Evolutionary conservation across 2,329 filamentous ascomycete species (phyloP), one percentile per base, ranked within the genome.

Genomic region (Venturiaceae sp.): DNA sequence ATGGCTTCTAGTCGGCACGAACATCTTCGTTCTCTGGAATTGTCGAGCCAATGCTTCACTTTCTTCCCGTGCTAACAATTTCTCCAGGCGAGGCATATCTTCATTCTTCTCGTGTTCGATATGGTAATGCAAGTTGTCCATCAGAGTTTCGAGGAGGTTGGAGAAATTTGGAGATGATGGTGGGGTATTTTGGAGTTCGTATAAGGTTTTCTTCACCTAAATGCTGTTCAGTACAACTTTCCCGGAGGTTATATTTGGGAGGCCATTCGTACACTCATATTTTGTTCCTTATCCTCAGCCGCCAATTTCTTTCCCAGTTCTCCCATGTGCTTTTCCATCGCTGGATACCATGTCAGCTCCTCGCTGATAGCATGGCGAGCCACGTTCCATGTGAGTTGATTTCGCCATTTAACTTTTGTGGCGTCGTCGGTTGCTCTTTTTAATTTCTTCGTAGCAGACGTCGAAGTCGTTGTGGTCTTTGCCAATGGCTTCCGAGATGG

Each of bases 51-150:
- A 36, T 11, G 41, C 50, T n/a, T 62, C 55, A 33, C 60, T 62
- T 14, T 64, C 64, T 14, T 59, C 58, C 14, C 58, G 57, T 3
- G 62, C 59, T 4, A 64, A 30, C 37, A 62, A 33, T 28, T 60
- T 58, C 33, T 65, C 64, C 11, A 65, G 60, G 23, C 60, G 60
- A 16, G 63, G 62, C 62, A 65, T 63, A 26, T 65, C 63, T 36
- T 64, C 63, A 5, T 64, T 50, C 23, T 58, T 60, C 37, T 65
- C 64, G 55, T 63, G 60, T 39, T 64, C 60, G 55, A 64, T 64
- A 34, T 65, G 64, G 37, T 63, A 57, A 52, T 62, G 60, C 13
- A 65, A 59, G 23, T 61, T 53, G 8, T 59, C 55, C 62, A 63
- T 59, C 26, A 64, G 37, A 5, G 50, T 55, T 36, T 63, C 60